Conservation (phyloP, 108 stramenopile genomes). For the Skeletonema costatum region DNA sequence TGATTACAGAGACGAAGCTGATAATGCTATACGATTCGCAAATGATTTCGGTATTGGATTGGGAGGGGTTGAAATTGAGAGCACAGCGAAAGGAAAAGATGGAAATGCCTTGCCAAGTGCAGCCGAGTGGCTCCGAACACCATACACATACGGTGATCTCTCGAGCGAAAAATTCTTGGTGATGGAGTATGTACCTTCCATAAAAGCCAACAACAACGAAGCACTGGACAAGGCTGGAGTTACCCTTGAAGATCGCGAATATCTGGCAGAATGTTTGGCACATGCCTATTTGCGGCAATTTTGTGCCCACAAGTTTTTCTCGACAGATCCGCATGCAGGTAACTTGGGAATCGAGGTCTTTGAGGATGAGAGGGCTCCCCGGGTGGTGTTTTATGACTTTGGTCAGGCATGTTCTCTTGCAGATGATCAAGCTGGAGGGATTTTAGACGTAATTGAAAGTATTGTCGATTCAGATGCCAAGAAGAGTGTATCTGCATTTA, state of each 20-base stretch:
- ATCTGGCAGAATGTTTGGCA: conserved; percentile 78
- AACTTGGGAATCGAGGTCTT: conserved; percentile 82
- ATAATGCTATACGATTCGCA: conserved; percentile 84
- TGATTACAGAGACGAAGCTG: conserved; percentile 94
- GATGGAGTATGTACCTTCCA: conserved; percentile 86
- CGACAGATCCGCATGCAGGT: conserved; percentile 86
- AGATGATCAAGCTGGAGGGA: conserved; percentile 73
- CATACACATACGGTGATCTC: conserved; percentile 69
- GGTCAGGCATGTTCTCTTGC: conserved; percentile 79
- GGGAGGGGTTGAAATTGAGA: conserved; percentile 56
- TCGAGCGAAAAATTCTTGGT: conserved; percentile 68
- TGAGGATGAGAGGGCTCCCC: conserved; percentile 44
- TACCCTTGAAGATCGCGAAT: conserved; percentile 62
- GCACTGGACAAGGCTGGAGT: conserved; percentile 70
- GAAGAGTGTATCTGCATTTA: conserved; percentile 70
- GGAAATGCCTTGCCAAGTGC: conserved; percentile 67
- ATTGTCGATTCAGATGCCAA: conserved; percentile 84
- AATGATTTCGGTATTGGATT: conserved; percentile 84
- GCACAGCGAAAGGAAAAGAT: conserved; percentile 64
- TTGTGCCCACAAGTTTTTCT: conserved; percentile 82
- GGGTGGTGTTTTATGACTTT: conserved; percentile 88
- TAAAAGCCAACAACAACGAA: conserved; percentile 70
- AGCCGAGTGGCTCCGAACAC: conserved; percentile 78
- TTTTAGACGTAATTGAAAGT: conserved; percentile 83
- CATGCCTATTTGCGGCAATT: conserved; percentile 83